These are phyloP conservation scores for Acacia confusa DNA, from an alignment of 306 rosid species.

Conservation along the genomic window DNA sequence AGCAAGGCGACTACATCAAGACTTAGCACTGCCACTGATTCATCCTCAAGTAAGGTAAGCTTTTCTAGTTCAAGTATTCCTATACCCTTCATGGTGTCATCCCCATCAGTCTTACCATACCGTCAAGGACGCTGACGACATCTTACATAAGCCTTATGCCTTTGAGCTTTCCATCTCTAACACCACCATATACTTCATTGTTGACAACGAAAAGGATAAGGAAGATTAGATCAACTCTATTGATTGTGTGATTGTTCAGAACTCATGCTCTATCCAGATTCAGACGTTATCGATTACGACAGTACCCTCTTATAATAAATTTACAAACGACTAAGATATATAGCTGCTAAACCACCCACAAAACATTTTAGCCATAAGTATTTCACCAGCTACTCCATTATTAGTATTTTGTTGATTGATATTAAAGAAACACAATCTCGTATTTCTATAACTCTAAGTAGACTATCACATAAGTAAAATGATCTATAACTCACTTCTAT, in stretches of 20 bases:
- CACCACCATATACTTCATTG: no score
- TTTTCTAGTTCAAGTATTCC: slow-evolving; percentile 33
- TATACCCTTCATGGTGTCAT: neutral
- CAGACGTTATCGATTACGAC: no score
- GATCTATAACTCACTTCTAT: slow-evolving; percentile 63
- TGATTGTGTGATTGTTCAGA: no score
- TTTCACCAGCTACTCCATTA: slow-evolving; percentile 1
- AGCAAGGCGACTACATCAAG: slow-evolving; percentile 69
- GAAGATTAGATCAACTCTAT: no score
- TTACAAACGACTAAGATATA: slow-evolving; percentile 33
- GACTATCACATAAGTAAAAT: neutral
- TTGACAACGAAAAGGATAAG: no score
- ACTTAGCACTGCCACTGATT: slow-evolving; percentile 78
- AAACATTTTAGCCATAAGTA: slow-evolving; percentile 6
- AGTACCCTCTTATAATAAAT: no score
- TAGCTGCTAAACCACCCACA: slow-evolving; percentile 51
- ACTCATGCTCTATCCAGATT: no score
- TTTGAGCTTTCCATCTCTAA: no score
- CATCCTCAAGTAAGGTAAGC: slow-evolving; percentile 43
- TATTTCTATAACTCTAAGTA: neutral
- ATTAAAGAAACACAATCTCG: neutral
- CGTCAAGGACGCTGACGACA: no score
- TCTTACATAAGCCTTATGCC: no score
- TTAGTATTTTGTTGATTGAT: neutral
- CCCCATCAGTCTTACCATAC: no score